These are phyloP conservation scores for Cystobasidium sp. DNA, from an alignment of 1,284 basidiomycete genomes.

Conservation along the genomic window DNA sequence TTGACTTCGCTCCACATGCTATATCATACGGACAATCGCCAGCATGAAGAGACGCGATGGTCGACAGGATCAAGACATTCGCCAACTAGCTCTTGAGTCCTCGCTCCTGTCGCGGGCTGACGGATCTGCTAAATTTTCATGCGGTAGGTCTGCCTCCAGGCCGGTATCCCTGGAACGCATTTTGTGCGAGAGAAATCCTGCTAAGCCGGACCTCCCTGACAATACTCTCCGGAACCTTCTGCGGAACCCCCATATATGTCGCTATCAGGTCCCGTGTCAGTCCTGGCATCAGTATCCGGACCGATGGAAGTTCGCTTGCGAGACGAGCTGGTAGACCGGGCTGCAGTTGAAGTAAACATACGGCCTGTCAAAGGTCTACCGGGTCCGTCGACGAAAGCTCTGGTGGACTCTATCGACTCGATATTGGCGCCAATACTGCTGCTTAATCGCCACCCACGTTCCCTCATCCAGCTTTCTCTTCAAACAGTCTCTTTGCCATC, in stretches of 20 bases:
- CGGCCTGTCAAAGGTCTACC: conserved; percentile 60
- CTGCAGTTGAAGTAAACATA: conserved; percentile 62
- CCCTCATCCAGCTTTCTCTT: conserved; percentile 68
- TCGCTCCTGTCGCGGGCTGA: conserved; percentile 48
- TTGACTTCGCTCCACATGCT: background rate
- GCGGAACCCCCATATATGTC: background rate
- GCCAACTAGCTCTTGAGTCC: conserved; percentile 30
- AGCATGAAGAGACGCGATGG: conserved; percentile 25
- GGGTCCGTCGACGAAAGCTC: conserved; percentile 57
- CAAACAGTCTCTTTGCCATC: conserved; percentile 63
- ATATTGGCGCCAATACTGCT: conserved; percentile 59
- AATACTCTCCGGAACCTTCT: background rate
- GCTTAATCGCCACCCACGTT: conserved; percentile 61
- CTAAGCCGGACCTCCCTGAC: background rate
- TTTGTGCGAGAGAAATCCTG: background rate
- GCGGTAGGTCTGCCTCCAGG: conserved; percentile 41
- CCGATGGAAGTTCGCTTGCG: conserved; percentile 62
- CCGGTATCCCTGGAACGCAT: background rate
- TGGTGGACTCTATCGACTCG: conserved; percentile 53
- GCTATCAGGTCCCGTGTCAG: conserved; percentile 56
- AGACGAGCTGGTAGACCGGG: conserved; percentile 61
- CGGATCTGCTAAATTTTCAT: conserved; percentile 51
- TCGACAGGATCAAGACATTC: conserved; percentile 3
- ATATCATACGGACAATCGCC: background rate
- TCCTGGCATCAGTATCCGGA: conserved; percentile 60